phyloP scores from a whole-genome alignment of 2,329 filamentous ascomycete species.

The Diaporthe sp. region DNA sequence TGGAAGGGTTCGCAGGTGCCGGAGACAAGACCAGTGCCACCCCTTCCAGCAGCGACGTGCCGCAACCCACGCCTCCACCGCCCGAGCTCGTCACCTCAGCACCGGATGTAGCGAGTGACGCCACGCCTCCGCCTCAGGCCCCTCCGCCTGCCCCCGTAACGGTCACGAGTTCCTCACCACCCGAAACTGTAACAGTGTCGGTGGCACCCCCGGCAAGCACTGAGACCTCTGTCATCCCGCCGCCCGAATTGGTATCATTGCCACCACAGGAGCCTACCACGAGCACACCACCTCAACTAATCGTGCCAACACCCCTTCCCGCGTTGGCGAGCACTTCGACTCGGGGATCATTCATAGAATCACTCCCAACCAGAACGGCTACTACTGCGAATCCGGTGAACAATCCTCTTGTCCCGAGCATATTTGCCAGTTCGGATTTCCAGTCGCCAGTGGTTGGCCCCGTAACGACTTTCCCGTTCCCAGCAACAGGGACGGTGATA shows the following conservation, averaged over 20 bases:
- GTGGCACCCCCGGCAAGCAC: not conserved
- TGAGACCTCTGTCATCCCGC: not conserved
- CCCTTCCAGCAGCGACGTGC: not conserved
- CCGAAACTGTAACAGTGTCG: not conserved
- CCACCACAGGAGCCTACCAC: not conserved
- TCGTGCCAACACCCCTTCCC: not conserved
- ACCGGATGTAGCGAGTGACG: not conserved
- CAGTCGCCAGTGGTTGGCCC: not conserved
- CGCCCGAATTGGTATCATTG: not conserved
- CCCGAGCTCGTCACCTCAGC: not conserved
- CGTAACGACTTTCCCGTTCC: not conserved
- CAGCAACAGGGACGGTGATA: not conserved
- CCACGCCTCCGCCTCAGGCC: not conserved
- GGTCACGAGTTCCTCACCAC: not conserved
- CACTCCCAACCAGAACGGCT: constrained; percentile 12
- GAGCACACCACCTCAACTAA: not conserved
- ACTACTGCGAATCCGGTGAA: not conserved
- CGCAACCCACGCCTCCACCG: not conserved
- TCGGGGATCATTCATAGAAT: not conserved
- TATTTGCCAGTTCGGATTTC: not conserved
- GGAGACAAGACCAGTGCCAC: not conserved
- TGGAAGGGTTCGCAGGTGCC: not conserved
- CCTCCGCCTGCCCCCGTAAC: not conserved
- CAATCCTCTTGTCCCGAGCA: not conserved
- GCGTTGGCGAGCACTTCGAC: not conserved